Percentiles rank a stretch among this genome's conserved stretches.
Conservation (phyloP, 2,329 filamentous ascomycete genomes). For the Colletotrichum sp. region DNA sequence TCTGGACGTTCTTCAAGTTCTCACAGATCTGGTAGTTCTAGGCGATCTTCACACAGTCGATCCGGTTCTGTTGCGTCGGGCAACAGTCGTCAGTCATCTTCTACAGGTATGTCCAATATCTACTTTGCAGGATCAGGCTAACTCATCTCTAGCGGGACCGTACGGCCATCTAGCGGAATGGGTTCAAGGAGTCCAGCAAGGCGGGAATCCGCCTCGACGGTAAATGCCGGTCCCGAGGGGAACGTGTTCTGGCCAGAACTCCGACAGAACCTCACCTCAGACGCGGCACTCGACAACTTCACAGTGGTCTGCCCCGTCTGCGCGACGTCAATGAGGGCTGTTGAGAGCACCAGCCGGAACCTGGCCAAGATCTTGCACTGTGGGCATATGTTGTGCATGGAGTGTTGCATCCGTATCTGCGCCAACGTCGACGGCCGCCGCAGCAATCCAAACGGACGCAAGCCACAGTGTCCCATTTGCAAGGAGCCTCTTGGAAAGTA, state of each 20-base stretch:
- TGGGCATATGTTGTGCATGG: slow-evolving; percentile 17
- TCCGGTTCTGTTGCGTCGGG: not conserved
- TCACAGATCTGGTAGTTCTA: not conserved
- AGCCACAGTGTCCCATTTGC: slow-evolving; percentile 11
- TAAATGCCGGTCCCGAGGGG: not conserved
- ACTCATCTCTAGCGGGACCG: not conserved
- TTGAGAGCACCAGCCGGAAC: slow-evolving; percentile 1
- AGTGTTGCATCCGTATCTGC: slow-evolving; percentile 1
- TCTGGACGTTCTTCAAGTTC: not conserved
- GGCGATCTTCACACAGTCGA: not conserved
- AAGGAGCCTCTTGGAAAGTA: slow-evolving; percentile 2
- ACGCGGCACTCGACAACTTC: not conserved
- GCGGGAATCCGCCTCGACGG: not conserved
- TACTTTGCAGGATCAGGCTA: not conserved
- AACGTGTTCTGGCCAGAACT: slow-evolving; percentile 12
- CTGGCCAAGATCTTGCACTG: slow-evolving; percentile 6
- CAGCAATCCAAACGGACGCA: not conserved
- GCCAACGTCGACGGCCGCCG: not conserved
- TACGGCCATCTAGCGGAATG: not conserved
- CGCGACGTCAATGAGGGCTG: not conserved
- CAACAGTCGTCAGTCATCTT: not conserved
- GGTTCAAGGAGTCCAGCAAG: not conserved
- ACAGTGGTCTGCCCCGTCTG: slow-evolving; percentile 13
- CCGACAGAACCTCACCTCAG: not conserved
- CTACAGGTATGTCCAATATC: not conserved